Base-by-base conservation (phyloP, 1,284 basidiomycete genomes). In the Wallemia hederae region DNA sequence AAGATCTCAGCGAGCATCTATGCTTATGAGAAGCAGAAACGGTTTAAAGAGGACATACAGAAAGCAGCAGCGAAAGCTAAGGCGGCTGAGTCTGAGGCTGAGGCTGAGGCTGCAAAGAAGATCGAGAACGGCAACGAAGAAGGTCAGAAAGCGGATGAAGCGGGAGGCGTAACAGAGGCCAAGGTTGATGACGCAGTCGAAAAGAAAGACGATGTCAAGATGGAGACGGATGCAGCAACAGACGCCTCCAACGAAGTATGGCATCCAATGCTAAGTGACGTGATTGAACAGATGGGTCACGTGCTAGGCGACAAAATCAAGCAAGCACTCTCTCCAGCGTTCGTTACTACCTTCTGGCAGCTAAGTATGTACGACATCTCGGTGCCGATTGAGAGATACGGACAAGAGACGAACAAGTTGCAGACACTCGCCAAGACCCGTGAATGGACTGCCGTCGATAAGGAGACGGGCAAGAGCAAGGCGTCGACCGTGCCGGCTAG, bases 271-370 rank as follows among this genome's bases (percentile, higher is more conserved):
- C 39, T 49, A 5, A 5, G 5, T 22, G n/a, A n/a, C 5, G 5
- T 49, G 14, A 49, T 49, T 22, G 5, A 7, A 22, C 39, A 49
- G 19, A 49, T 49, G 39, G 22, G n/a, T 14, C 11, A 49, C 22
- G 39, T 49, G 3, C 39, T 49, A n/a, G 19, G 39, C 5, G 39
- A 49, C n/a, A 49, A 17, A 22, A 49, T 49, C 39, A 49, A 49
- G n/a, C n/a, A 14, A n/a, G 11, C 39, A n/a, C n/a, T 49, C 5
- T 49, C 39, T 15, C 39, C 39, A 29, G 83, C 80, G 1, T 96
- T 96, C 72, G 91, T 89, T 66, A 73, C 86, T 55, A 88, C 88
- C 0, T 97, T 94, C 72, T 96, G 91, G 91, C 88, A 92, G 69
- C 70, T 96, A 60, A 83, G 85, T 0, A 82, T 83, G 26, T 85